Conservation (phyloP, 495 filamentous ascomycete genomes). For the Aspergillus bridgeri region DNA sequence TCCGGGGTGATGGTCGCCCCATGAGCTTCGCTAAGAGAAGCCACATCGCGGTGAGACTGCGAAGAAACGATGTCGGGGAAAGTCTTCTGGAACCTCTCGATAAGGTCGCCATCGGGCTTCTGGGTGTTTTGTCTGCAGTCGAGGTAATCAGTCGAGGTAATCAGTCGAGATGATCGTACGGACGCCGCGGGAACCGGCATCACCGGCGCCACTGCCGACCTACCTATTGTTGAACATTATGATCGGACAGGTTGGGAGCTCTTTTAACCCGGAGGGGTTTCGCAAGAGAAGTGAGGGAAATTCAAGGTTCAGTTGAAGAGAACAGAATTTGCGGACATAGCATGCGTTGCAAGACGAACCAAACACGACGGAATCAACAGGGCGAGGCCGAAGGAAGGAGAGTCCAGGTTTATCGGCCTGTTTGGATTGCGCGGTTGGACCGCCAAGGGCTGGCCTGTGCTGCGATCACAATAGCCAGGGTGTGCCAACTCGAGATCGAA, state of each 20-base stretch:
- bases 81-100: constrained; percentile 75
- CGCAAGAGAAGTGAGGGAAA: constrained; percentile 4
- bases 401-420: not conserved
- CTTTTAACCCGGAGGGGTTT: not conserved
- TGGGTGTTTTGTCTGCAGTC: constrained; percentile 40
- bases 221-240: constrained; percentile 47
- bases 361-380: not conserved
- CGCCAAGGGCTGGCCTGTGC: not conserved
- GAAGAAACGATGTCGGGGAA: constrained; percentile 63
- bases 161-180: not conserved
- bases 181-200: not conserved
- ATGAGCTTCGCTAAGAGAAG: constrained; percentile 4
- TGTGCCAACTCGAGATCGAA: not conserved
- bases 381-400: no score
- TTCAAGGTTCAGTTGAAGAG: constrained; percentile 3
- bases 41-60: constrained; percentile 11
- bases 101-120: constrained; percentile 82
- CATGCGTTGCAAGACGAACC: constrained; percentile 8
- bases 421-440: not conserved
- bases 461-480: constrained; percentile 1
- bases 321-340: not conserved
- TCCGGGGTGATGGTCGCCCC: constrained; percentile 20
- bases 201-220: constrained; percentile 3
- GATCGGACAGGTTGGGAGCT: not conserved
- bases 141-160: not conserved